Evolutionary conservation across 2,329 filamentous ascomycete genomes (phyloP).

Genomic region (Raffaelea arxii): DNA sequence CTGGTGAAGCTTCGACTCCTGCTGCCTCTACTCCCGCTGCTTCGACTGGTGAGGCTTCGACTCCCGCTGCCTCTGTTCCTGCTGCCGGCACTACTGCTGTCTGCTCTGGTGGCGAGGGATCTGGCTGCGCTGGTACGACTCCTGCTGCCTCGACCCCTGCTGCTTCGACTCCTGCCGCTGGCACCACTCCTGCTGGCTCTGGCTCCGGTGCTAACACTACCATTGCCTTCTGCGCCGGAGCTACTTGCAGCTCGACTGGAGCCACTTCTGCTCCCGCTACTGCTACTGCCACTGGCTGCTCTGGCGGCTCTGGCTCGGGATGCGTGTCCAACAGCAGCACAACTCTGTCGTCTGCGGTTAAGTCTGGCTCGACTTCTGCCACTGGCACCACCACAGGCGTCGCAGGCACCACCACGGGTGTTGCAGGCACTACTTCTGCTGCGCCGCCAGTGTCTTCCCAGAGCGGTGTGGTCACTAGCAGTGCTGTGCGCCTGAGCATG

Average conservation of each 20-base stretch:
- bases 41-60: too few species aligned
- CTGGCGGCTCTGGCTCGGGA: not conserved
- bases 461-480: conserved; percentile 14
- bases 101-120: not conserved
- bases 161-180: not conserved
- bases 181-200: not conserved
- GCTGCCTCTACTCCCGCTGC: not conserved
- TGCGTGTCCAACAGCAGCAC: not conserved
- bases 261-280: not conserved
- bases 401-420: conserved; percentile 6
- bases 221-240: too few species aligned
- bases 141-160: not conserved
- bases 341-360: not conserved
- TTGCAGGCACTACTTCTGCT: not conserved
- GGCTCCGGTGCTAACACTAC: not conserved
- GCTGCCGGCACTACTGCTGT: not conserved
- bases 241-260: not conserved
- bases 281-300: not conserved
- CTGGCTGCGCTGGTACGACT: not conserved
- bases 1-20: too few species aligned
- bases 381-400: too few species aligned
- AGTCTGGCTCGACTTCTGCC: not conserved
- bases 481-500: conserved; percentile 19
- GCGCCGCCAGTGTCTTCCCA: not conserved
- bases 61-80: not conserved